Conservation (phyloP, 805 yeast species). For the Yarrowia osloensis region DNA sequence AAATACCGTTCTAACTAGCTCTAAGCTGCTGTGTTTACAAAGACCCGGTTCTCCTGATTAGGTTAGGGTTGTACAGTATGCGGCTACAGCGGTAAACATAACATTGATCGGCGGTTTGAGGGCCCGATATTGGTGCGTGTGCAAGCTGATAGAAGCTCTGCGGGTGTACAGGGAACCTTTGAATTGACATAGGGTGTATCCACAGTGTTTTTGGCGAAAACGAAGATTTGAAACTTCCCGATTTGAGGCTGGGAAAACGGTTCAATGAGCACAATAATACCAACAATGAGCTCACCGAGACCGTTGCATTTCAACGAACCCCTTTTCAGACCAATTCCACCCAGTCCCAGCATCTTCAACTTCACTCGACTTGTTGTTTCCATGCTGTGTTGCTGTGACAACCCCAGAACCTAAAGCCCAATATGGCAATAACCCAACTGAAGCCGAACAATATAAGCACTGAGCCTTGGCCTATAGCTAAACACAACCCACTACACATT, state of each 20-base stretch:
- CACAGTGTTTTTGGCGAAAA: neutral
- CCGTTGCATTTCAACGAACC: neutral
- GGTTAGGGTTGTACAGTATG: slow-evolving; percentile 16
- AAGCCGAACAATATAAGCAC: slow-evolving; percentile 25
- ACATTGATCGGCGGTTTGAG: neutral
- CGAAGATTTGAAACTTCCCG: neutral
- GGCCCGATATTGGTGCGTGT: neutral
- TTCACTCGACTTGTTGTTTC: neutral
- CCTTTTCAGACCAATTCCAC: neutral
- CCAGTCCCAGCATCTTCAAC: neutral
- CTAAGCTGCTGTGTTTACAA: neutral
- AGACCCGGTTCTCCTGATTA: neutral
- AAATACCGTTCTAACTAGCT: neutral
- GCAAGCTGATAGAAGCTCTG: neutral
- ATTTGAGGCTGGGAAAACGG: neutral
- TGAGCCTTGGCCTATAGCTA: neutral
- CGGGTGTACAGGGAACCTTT: neutral
- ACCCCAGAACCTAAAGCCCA: slow-evolving; percentile 11
- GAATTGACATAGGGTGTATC: neutral
- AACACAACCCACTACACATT: neutral
- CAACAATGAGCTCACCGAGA: neutral
- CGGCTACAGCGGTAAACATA: slow-evolving; percentile 27
- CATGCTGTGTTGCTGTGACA: neutral
- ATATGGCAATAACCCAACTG: slow-evolving; percentile 27
- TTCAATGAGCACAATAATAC: neutral